Evolutionary conservation across 345 rosid genomes (phyloP).

Genomic region (Sonneratia alba): DNA sequence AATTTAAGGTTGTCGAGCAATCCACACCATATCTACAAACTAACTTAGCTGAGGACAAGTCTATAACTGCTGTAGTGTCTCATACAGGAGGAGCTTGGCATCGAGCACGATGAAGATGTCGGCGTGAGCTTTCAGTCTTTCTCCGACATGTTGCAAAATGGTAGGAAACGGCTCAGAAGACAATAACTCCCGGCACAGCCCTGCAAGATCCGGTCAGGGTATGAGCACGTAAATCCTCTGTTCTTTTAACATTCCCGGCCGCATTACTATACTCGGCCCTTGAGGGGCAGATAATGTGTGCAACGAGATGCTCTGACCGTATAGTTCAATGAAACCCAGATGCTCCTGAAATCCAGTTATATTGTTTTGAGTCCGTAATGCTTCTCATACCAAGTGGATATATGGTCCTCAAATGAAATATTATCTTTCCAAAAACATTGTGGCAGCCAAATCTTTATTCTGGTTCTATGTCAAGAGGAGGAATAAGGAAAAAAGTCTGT

Average conservation of each 20-base stretch:
- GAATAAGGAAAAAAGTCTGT: too few relatives aligned
- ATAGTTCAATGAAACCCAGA: neutral
- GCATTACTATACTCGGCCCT: neutral
- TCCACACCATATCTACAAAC: neutral
- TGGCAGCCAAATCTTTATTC: too few relatives aligned
- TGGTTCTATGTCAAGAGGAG: too few relatives aligned
- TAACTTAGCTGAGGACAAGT: neutral
- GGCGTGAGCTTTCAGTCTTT: slow-evolving; percentile 59
- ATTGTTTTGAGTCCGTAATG: neutral
- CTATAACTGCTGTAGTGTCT: slow-evolving; percentile 10
- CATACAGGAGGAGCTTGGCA: slow-evolving; percentile 80
- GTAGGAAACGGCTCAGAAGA: slow-evolving; percentile 45
- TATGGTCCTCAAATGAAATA: neutral
- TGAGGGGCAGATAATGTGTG: neutral
- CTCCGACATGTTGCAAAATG: slow-evolving; percentile 42
- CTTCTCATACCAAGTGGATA: too few relatives aligned
- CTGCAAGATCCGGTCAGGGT: neutral
- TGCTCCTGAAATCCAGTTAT: neutral
- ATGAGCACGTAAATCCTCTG: neutral
- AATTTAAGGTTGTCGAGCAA: slow-evolving; percentile 51
- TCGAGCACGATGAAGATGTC: slow-evolving; percentile 84
- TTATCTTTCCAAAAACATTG: too few relatives aligned
- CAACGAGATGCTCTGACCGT: neutral
- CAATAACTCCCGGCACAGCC: slow-evolving; percentile 15
- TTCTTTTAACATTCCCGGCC: neutral